These are phyloP conservation scores for Boletus reticuloceps DNA, from an alignment of 768 basidiomycete genomes.

Conservation along the genomic window DNA sequence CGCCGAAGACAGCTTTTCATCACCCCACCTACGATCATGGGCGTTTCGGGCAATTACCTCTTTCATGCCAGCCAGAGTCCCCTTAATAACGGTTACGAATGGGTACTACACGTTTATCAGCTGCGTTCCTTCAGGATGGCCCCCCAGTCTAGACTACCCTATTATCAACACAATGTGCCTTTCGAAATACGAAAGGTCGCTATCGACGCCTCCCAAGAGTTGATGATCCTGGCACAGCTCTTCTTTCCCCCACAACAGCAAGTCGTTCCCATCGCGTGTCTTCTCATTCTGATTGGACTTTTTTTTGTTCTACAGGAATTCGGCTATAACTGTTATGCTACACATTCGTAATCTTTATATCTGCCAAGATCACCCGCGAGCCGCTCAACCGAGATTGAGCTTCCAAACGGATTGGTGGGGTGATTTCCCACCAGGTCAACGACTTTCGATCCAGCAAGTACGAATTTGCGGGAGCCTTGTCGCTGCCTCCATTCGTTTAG, in stretches of 20 bases:
- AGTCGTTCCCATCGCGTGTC: background rate
- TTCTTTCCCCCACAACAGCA: constrained; percentile 29
- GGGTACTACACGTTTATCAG: constrained; percentile 34
- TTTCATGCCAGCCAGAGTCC: constrained; percentile 34
- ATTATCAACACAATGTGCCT: constrained; percentile 31
- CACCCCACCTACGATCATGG: constrained; percentile 32
- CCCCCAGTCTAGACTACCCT: constrained; percentile 24
- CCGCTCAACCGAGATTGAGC: constrained; percentile 28
- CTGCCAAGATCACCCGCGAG: constrained; percentile 53
- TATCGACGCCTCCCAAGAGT: constrained; percentile 29
- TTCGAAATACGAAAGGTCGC: constrained; percentile 34
- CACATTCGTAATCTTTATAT: constrained; percentile 55
- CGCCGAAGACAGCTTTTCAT: constrained; percentile 32
- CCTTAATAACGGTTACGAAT: constrained; percentile 31
- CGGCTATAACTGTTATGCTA: constrained; percentile 30
- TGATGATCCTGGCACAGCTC: constrained; percentile 32
- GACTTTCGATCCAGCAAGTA: constrained; percentile 28
- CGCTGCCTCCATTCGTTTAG: constrained; percentile 28
- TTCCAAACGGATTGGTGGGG: constrained; percentile 37
- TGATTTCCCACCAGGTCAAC: constrained; percentile 30
- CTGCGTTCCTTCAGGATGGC: constrained; percentile 31
- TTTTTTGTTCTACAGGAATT: constrained; percentile 18
- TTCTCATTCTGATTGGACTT: background rate
- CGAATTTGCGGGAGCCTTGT: constrained; percentile 27
- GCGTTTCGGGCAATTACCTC: constrained; percentile 31